Percentiles rank a stretch among this genome's conserved stretches.
Evolutionary conservation across 257 asterid genomes (phyloP).

Genomic region (Nicotiana attenuata): DNA sequence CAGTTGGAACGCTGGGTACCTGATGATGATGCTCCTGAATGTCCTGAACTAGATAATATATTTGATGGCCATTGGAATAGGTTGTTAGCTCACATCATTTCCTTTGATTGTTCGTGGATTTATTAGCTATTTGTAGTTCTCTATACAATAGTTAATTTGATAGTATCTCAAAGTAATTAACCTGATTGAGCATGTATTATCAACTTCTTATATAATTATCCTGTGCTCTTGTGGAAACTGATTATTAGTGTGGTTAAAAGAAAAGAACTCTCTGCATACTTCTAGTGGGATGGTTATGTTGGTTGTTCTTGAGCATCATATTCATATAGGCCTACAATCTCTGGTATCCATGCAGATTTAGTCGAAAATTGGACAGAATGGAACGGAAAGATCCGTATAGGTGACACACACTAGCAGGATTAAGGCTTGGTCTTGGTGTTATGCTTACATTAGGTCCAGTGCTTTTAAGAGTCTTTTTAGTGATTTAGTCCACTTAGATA

Average conservation of each 20-base stretch:
- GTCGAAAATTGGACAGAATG: not conserved
- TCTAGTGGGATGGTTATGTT: not conserved
- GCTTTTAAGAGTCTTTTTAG: not conserved
- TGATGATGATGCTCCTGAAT: conserved; percentile 62
- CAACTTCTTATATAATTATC: not conserved
- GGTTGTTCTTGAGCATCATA: not conserved
- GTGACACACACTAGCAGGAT: not conserved
- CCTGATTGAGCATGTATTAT: not conserved
- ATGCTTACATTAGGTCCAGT: not conserved
- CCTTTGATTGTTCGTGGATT: not conserved
- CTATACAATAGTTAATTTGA: too few species aligned
- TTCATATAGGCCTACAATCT: not conserved
- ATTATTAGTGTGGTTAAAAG: not conserved
- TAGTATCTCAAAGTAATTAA: not conserved
- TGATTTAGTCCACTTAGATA: not conserved
- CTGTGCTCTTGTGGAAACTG: not conserved
- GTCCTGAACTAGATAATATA: conserved; percentile 68
- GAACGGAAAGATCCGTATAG: not conserved
- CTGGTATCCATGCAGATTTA: not conserved
- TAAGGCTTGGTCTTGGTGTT: not conserved
- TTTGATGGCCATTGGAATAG: conserved; percentile 88
- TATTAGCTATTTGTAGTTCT: not conserved
- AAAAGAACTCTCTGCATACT: not conserved
- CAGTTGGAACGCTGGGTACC: conserved; percentile 95
- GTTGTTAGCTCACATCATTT: conserved; percentile 30